Conservation (phyloP, 345 rosid species). For the Eucalyptus rudis region DNA sequence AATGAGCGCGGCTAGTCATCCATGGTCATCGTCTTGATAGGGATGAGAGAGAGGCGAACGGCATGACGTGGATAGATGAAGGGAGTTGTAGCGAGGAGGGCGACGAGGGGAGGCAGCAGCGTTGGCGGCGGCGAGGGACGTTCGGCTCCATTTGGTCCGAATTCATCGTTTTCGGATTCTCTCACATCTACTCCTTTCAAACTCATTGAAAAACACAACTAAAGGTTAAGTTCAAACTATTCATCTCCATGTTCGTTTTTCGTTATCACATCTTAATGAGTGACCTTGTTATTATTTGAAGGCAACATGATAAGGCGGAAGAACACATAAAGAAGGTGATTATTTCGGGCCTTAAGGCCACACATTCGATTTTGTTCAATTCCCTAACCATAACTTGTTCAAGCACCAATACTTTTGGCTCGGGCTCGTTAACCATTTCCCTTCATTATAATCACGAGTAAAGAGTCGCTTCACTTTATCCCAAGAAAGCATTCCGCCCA, state of each 20-base stretch:
- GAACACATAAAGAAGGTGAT: background rate
- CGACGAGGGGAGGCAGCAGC: background rate
- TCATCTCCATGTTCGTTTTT: background rate
- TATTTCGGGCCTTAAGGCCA: background rate
- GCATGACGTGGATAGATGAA: background rate
- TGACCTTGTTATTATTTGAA: background rate
- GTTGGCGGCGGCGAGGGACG: background rate
- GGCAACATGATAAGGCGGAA: background rate
- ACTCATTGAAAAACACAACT: background rate
- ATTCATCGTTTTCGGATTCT: background rate
- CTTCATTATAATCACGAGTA: background rate
- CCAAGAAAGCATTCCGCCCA: background rate
- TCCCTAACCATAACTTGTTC: background rate
- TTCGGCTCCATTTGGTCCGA: background rate
- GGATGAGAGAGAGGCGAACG: background rate
- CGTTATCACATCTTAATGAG: background rate
- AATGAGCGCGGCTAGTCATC: background rate
- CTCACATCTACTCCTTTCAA: background rate
- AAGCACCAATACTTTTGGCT: background rate
- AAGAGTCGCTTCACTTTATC: background rate
- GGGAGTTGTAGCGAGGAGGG: background rate
- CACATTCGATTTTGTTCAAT: background rate
- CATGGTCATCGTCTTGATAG: background rate
- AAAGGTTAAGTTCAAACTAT: background rate
- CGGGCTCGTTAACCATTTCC: background rate